Evolutionary conservation across 2,329 filamentous ascomycete genomes (phyloP), one percentile per base, ranked within the genome.

Genomic region (Dryadomyces quercus-mongolicae): DNA sequence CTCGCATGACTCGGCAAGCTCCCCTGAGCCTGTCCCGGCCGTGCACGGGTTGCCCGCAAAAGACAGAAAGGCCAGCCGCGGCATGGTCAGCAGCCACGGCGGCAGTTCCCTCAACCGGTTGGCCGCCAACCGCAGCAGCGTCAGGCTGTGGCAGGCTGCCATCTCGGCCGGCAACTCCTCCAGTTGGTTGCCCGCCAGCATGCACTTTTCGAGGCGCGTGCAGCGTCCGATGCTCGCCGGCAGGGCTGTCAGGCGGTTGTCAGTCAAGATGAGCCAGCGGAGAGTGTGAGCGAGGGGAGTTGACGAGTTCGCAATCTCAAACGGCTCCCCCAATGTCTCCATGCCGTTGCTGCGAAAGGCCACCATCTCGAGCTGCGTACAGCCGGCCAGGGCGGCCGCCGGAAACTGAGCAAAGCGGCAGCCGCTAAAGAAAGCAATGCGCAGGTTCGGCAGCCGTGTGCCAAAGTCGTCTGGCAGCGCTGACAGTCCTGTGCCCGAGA

Each of bases 251-350:
- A 76, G 67, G 43, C 60, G 56, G 61, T 76, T 76, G 59, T 72
- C 68, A 18, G 73, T 76, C 13, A 77, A 62, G 52, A 76, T 74
- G 43, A 76, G 62, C 70, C 71, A 75, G n/a, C 71, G 65, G 18
- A 76, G 63, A 10, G 62, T 67, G 8, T 66, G 64, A 9, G 74
- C 73, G 18, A 76, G 62, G 18, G 13, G 69, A 21, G 54, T 55
- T 16, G 49, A 16, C 7, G 8, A n/a, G n/a, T n/a, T n/a, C 13
- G 10, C 44, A 20, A 10, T 15, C 36, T 9, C 49, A 43, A 56
- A 56, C 1, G 57, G 60, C 36, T 73, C 71, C 15, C 70, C 70
- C 25, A 76, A 64, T 6, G 60, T 59, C 7, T 59, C 59, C 71
- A 77, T 76, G 53, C 62, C 61, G 62, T 77, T 77, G 55, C 63